Conservation (phyloP, 1,284 basidiomycete genomes). For the Sanghuangporus weigelae region DNA sequence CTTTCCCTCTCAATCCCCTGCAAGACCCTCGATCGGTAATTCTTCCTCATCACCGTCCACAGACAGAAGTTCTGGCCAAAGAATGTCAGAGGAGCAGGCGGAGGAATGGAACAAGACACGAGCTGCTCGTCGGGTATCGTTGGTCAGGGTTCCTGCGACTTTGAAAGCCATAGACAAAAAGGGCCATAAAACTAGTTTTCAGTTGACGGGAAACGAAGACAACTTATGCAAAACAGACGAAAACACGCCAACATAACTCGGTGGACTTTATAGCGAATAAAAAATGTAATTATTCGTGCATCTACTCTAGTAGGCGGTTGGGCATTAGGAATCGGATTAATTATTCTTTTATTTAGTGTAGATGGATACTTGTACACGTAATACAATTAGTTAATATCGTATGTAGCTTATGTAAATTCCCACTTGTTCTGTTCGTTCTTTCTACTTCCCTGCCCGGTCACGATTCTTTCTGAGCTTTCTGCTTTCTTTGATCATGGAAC, state of each 20-base stretch:
- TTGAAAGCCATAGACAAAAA: conserved; percentile 8
- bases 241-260: background rate
- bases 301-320: too few species aligned
- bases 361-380: background rate
- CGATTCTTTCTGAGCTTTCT: too few species aligned
- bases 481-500: too few species aligned
- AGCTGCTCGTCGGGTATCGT: conserved; percentile 76
- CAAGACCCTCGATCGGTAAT: background rate
- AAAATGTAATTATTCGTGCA: background rate
- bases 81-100: conserved; percentile 50
- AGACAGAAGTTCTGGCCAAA: background rate
- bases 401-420: too few species aligned
- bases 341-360: conserved; percentile 13
- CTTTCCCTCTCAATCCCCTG: background rate
- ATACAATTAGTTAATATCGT: too few species aligned
- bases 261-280: background rate
- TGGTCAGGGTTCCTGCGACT: conserved; percentile 43
- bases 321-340: background rate
- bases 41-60: background rate
- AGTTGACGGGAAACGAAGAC: background rate
- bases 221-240: background rate
- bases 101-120: conserved; percentile 84
- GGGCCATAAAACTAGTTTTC: background rate
- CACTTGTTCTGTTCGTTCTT: too few species aligned
- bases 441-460: too few species aligned